These are phyloP conservation scores for Boeremia exigua DNA, from an alignment of 2,329 filamentous ascomycete species.

Conservation along the genomic window DNA sequence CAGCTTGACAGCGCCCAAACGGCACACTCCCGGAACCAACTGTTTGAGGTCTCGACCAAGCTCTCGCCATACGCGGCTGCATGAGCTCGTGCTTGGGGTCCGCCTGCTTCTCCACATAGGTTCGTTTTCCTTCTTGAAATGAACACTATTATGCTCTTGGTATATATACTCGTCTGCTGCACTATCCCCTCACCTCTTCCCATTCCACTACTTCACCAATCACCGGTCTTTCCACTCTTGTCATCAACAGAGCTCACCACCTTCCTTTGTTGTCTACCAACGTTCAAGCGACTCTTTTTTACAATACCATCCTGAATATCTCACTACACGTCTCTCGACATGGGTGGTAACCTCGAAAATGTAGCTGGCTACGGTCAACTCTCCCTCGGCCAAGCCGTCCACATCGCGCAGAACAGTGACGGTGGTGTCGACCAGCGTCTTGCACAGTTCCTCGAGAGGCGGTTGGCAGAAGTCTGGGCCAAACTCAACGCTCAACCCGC, in stretches of 20 bases:
- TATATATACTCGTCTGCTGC: slow-evolving; percentile 39
- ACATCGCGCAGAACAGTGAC: slow-evolving; percentile 76
- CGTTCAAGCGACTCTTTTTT: not conserved
- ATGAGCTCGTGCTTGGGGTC: slow-evolving; percentile 43
- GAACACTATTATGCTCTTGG: slow-evolving; percentile 35
- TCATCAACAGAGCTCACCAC: slow-evolving; percentile 1
- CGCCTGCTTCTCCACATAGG: slow-evolving; percentile 46
- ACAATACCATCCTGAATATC: slow-evolving; percentile 1
- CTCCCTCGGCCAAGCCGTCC: slow-evolving; percentile 70
- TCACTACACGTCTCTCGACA: slow-evolving; percentile 37
- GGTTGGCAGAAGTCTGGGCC: slow-evolving; percentile 65
- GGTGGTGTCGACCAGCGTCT: slow-evolving; percentile 70
- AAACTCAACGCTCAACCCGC: slow-evolving; percentile 69
- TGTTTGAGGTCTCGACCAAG: slow-evolving; percentile 49
- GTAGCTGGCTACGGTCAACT: slow-evolving; percentile 51
- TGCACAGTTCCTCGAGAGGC: slow-evolving; percentile 68
- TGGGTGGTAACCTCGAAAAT: slow-evolving; percentile 51
- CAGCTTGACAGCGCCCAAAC: slow-evolving; percentile 48
- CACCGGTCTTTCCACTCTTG: slow-evolving; percentile 18
- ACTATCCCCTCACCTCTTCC: slow-evolving; percentile 23
- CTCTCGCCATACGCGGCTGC: slow-evolving; percentile 43
- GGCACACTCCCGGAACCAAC: slow-evolving; percentile 47
- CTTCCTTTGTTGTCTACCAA: slow-evolving; percentile 1
- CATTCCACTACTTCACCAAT: slow-evolving; percentile 16
- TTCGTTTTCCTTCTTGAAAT: slow-evolving; percentile 38